Percentiles rank a stretch among this genome's conserved stretches.
phyloP scores from a whole-genome alignment of 208 protist species.

The Angomonas desouzai region DNA sequence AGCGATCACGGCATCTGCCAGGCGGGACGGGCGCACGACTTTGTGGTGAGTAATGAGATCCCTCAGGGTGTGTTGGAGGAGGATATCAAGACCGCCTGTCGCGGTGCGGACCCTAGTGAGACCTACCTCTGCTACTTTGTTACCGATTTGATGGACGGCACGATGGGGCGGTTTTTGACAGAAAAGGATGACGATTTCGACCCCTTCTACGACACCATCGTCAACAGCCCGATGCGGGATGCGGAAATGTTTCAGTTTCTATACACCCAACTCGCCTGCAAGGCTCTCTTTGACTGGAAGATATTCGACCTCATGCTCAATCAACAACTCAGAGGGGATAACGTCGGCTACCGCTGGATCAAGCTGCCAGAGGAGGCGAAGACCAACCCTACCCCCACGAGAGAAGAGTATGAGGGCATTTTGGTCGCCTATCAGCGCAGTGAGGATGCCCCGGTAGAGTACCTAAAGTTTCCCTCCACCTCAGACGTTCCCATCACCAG shows the following conservation, averaged over 20 bases:
- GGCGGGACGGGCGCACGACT: conserved; percentile 61
- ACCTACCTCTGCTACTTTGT: conserved; percentile 77
- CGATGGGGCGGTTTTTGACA: conserved; percentile 74
- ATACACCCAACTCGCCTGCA: conserved; percentile 62
- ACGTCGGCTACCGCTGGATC: conserved; percentile 63
- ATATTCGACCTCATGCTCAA: conserved; percentile 86
- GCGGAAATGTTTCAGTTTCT: conserved; percentile 85
- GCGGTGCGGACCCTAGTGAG: conserved; percentile 16
- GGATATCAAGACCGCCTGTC: conserved; percentile 37
- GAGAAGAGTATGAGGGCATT: conserved; percentile 52
- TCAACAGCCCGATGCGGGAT: conserved; percentile 63
- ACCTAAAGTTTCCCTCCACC: conserved; percentile 61
- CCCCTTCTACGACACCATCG: conserved; percentile 72
- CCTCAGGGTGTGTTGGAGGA: conserved; percentile 49
- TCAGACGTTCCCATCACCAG: background rate
- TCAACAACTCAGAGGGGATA: conserved; percentile 82
- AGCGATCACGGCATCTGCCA: conserved; percentile 52
- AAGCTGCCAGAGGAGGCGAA: conserved; percentile 12
- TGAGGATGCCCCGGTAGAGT: conserved; percentile 30
- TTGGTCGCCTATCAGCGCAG: conserved; percentile 48
- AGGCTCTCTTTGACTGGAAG: conserved; percentile 69
- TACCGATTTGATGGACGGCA: conserved; percentile 82
- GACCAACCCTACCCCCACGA: conserved; percentile 7
- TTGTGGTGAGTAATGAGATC: conserved; percentile 54
- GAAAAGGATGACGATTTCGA: conserved; percentile 78